A percentile compares a stretch with the other conserved stretches of the same genome.
These are phyloP conservation scores for Glebionis coronaria DNA, from an alignment of 129 eudicot species.

Conservation along the genomic window DNA sequence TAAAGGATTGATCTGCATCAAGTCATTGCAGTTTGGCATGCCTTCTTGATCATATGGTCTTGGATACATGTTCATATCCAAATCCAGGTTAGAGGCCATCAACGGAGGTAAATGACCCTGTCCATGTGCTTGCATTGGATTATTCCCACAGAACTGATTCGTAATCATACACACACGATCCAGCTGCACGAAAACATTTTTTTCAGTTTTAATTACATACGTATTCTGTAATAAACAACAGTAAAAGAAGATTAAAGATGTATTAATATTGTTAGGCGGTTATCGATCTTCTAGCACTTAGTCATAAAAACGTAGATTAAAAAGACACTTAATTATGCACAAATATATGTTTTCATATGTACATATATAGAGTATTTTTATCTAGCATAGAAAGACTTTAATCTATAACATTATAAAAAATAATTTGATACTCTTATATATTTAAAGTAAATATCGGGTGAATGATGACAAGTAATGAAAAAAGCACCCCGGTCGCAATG, in stretches of 20 bases:
- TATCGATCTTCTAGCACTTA: not conserved
- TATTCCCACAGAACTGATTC: conserved; percentile 57
- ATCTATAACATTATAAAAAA: too few relatives aligned
- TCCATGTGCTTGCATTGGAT: conserved; percentile 52
- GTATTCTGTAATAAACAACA: too few relatives aligned
- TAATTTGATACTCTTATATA: too few relatives aligned
- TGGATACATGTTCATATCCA: conserved; percentile 69
- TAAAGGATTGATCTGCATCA: conserved; percentile 43
- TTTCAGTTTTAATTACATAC: not conserved
- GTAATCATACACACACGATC: conserved; percentile 73
- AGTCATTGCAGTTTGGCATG: conserved; percentile 41
- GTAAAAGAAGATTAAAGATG: too few relatives aligned
- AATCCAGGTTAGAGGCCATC: conserved; percentile 40
- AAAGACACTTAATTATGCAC: not conserved
- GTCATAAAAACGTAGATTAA: not conserved
- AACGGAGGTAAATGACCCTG: conserved; percentile 45
- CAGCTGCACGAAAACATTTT: conserved; percentile 41
- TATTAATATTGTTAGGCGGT: too few relatives aligned
- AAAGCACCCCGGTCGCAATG: too few relatives aligned
- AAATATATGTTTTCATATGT: not conserved
- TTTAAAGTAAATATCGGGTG: too few relatives aligned
- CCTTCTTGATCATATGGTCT: conserved; percentile 62
- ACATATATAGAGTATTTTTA: too few relatives aligned
- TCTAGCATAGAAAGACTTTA: too few relatives aligned
- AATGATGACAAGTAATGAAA: too few relatives aligned